Base-by-base conservation (phyloP, 768 basidiomycete genomes). In the Hemileccinum rubropunctum region DNA sequence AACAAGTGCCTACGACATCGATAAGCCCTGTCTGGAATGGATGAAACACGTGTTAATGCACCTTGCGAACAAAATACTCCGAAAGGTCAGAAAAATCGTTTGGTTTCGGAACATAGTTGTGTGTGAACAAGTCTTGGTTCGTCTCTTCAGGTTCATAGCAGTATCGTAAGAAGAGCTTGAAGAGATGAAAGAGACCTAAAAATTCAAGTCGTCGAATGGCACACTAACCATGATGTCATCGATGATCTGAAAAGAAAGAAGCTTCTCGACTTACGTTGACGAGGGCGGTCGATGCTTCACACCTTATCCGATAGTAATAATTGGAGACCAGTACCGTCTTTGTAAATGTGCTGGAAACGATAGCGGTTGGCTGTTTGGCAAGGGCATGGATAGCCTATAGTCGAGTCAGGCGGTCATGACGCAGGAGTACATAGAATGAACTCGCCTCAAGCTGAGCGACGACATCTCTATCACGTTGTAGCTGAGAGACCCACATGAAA, bases 401-500 rank as follows among this genome's bases (percentile, higher is more conserved):
- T 32, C 34, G 20, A 51, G 57, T 54, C 36, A 56, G 56, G 51
- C 48, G 23, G 42, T 17, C 15, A n/a, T n/a, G 20, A 38, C n/a
- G n/a, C 2, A 6, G 10, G 14, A 35, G 14, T 21, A 48, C 37
- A 28, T 15, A n/a, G 14, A 45, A 28, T 30, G 23, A 36, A 67
- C 84, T 60, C 57, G 91, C 95, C 84, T 98, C 95, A 13, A 98
- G 75, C 67, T 99, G 97, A 2, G 95, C 97, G 18, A 98, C 87
- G 33, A 99, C 95, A 70, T 99, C 97, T 53, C 93, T 76, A 69
- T 99, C 97, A 48, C 94, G 77, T 69, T 95, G 92, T 44, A 99
- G 73, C 65, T 98, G 97, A 35, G 87, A 91, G 18, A 95, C 89
- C 94, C 95, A 99, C 91, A 95, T 95, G 62, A 94, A 98, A 73